Evolutionary conservation across 2,329 filamentous ascomycete species (phyloP), one percentile per base, ranked within the genome.

Genomic region (Xylaria polymorpha): DNA sequence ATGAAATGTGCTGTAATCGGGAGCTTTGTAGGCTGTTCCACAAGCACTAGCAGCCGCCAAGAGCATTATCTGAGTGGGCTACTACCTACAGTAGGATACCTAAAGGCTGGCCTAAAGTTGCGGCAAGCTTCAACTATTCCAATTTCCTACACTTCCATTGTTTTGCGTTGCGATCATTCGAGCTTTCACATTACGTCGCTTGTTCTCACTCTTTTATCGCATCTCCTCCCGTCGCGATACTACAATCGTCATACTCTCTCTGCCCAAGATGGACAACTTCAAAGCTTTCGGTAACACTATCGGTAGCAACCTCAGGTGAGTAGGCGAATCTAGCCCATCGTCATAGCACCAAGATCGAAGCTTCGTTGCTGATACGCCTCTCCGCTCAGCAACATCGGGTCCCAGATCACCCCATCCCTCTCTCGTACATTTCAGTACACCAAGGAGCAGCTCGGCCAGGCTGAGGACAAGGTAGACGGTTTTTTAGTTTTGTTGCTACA

Each of bases 401-500:
- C 92, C 73, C 91, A 91, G 76, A 93, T 98, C 83, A 94, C 93
- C 74, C 96, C 96, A 43, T 97, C 97, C 80, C 94, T 94, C 73
- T 92, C 94, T 78, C 92, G 95, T 79, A 98, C 94, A 66, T 94
- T 97, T 82, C 96, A 99, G 85, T 97, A 95, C 85, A 93, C 97
- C 81, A 98, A 97, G 86, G 96, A 99, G 84, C 94, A 98, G 84
- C 89, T 98, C 71, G 96, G 96, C 61, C 93, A 97, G 83, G 93
- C 90, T 71, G 94, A 97, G 74, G 96, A 98, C 82, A 98, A 96
- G 91, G 93, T 94, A n/a, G 20, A 32, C 73, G 65, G 76, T 37
- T 60, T 53, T 73, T 15, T 25, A 22, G 25, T 29, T 29, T 29
- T 29, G 25, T 29, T 29, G 25, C 10, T n/a, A 5, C 3, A 14